Conservation (phyloP, 192 early-diverging fungal genomes). For the Mortierella hygrophila region DNA sequence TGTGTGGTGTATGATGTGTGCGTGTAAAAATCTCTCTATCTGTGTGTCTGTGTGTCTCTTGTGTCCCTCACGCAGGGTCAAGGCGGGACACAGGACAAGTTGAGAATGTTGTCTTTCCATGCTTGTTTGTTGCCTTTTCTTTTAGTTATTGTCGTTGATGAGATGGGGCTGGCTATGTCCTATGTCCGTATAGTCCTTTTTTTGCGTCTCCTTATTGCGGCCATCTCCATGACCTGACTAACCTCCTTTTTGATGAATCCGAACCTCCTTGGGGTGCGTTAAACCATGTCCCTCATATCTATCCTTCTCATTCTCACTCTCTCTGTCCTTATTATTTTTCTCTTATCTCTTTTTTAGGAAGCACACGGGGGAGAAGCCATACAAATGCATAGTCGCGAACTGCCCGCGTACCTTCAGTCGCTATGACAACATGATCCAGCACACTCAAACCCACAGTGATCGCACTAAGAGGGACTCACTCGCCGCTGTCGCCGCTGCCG, state of each 20-base stretch:
- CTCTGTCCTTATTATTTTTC: not conserved
- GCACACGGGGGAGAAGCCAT: conserved; percentile 68
- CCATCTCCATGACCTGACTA: not conserved
- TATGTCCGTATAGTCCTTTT: not conserved
- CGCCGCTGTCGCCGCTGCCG: not conserved
- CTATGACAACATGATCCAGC: conserved; percentile 83
- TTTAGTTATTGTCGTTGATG: not conserved
- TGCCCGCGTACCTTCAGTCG: conserved; percentile 75
- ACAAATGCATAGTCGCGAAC: conserved; percentile 67
- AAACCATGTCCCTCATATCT: not conserved
- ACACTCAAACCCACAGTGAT: conserved; percentile 70
- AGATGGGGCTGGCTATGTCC: not conserved
- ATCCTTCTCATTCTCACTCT: not conserved
- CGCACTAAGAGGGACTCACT: conserved; percentile 50
- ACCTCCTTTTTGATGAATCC: not conserved
- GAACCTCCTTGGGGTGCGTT: not conserved
- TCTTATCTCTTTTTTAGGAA: conserved; percentile 26
- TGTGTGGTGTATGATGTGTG: not conserved
- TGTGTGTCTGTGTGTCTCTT: not conserved
- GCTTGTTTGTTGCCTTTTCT: not conserved
- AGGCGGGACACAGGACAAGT: not conserved
- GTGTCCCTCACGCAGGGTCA: conserved; percentile 8
- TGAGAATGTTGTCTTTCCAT: conserved; percentile 11
- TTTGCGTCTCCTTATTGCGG: conserved; percentile 1
- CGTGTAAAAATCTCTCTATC: not conserved